Evolutionary conservation across 805 yeast species (phyloP).

Genomic region (Candida maesae): DNA sequence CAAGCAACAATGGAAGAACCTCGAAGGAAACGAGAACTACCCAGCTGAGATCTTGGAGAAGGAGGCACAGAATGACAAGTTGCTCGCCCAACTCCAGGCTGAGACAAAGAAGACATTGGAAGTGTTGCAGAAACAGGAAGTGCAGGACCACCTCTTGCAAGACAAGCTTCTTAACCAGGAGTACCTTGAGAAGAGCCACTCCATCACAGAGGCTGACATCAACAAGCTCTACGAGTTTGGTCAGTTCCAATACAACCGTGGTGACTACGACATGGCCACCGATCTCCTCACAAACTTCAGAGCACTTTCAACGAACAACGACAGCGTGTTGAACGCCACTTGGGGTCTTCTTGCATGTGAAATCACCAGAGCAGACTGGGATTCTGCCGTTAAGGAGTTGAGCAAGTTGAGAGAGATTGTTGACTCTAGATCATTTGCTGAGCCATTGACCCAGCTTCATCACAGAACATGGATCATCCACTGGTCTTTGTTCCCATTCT

Average conservation of each 20-base stretch:
- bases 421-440: slow-evolving; percentile 49
- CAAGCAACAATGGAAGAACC: slow-evolving; percentile 39
- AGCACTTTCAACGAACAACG: slow-evolving; percentile 48
- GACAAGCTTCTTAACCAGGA: slow-evolving; percentile 52
- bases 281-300: slow-evolving; percentile 56
- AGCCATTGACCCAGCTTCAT: slow-evolving; percentile 56
- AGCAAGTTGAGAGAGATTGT: slow-evolving; percentile 52
- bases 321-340: slow-evolving; percentile 50
- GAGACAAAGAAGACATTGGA: slow-evolving; percentile 44
- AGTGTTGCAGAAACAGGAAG: slow-evolving; percentile 45
- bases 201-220: slow-evolving; percentile 45
- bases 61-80: slow-evolving; percentile 38
- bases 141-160: slow-evolving; percentile 48
- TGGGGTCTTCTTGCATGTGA: slow-evolving; percentile 70
- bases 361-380: slow-evolving; percentile 50
- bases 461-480: slow-evolving; percentile 67
- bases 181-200: slow-evolving; percentile 40
- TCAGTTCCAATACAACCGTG: slow-evolving; percentile 59
- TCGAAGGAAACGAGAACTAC: slow-evolving; percentile 36
- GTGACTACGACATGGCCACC: slow-evolving; percentile 56
- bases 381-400: slow-evolving; percentile 49
- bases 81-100: slow-evolving; percentile 35
- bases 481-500: slow-evolving; percentile 64
- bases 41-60: slow-evolving; percentile 41
- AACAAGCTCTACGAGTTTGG: slow-evolving; percentile 54